Evolutionary conservation across 441 rosid genomes (phyloP), one percentile per base, ranked within the genome.

Genomic region (Populus hybrid): DNA sequence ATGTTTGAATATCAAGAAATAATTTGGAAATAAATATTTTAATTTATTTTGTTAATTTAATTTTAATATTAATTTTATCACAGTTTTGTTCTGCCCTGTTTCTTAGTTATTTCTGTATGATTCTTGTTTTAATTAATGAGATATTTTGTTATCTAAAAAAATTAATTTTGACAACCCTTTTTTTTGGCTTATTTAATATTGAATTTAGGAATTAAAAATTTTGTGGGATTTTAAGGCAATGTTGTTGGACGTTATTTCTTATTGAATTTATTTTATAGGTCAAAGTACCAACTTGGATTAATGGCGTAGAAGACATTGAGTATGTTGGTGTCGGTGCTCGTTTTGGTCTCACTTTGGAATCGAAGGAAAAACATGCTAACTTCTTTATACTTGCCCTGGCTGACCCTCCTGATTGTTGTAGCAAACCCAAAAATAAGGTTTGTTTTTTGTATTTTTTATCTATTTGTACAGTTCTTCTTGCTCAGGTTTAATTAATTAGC

Each of bases 281-380:
- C 59, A 96, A 94, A 92, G 91, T 96, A 73, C 98, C 94, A 74
- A 92, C 98, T n/a, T 96, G 96, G 98, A 82, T 96, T 80, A 77
- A 91, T 87, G 96, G 88, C 74, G 35, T 85, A 65, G 98, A 93
- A 88, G 81, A 86, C 69, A 89, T 76, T 2, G 99, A 96, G 87
- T 96, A 90, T 84, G 99, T 94, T 21, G 99, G 99, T 3, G 98
- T 96, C 12, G 98, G 99, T 34, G 99, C 99, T 80, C 91, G 99
- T 81, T 96, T 96, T 65, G 99, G 99, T 70, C 89, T 75, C 63
- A 82, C 92, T 30, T 89, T 96, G 72, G 98, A 91, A 40, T 88
- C 98, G 3, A 93, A 93, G 89, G 99, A 94, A 88, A 96, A 93
- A 86, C 91, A 91, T 76, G 99, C 99, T 26, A 84, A 88, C 77